Conservation (phyloP, 805 yeast species). For the Barnettozyma salicaria region DNA sequence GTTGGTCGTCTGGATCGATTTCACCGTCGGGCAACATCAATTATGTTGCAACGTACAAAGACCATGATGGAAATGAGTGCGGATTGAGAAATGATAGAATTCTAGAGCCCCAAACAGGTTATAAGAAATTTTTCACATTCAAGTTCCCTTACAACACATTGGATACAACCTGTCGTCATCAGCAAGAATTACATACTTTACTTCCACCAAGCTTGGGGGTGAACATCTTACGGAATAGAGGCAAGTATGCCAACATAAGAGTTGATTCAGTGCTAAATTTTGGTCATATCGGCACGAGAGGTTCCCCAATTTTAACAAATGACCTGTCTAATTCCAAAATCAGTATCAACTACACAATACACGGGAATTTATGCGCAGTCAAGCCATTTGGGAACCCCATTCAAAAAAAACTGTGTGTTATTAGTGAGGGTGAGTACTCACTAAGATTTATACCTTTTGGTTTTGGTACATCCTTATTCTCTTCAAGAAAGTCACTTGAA, state of each 20-base stretch:
- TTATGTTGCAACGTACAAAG: conserved; percentile 39
- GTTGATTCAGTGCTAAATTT: conserved; percentile 35
- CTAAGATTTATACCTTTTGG: conserved; percentile 38
- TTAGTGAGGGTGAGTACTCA: conserved; percentile 32
- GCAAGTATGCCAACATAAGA: conserved; percentile 28
- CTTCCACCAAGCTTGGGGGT: conserved; percentile 39
- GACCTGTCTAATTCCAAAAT: conserved; percentile 43
- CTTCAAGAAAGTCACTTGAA: conserved; percentile 11
- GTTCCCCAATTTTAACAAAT: conserved; percentile 47
- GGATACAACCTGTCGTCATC: conserved; percentile 47
- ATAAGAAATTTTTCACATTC: conserved; percentile 55
- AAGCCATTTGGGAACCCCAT: conserved; percentile 23
- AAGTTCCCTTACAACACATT: conserved; percentile 49
- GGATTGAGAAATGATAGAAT: conserved; percentile 47
- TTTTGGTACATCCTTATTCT: conserved; percentile 24
- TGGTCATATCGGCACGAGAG: conserved; percentile 45
- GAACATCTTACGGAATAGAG: conserved; percentile 27
- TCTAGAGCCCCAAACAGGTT: conserved; percentile 42
- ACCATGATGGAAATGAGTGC: conserved; percentile 41
- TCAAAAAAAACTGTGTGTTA: conserved; percentile 22
- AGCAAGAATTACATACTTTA: conserved; percentile 32
- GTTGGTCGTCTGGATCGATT: conserved; percentile 45
- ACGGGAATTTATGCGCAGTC: conserved; percentile 50
- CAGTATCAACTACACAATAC: conserved; percentile 48
- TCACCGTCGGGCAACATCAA: conserved; percentile 47